Base-by-base conservation (phyloP, 306 rosid genomes). In the Prunus mume region DNA sequence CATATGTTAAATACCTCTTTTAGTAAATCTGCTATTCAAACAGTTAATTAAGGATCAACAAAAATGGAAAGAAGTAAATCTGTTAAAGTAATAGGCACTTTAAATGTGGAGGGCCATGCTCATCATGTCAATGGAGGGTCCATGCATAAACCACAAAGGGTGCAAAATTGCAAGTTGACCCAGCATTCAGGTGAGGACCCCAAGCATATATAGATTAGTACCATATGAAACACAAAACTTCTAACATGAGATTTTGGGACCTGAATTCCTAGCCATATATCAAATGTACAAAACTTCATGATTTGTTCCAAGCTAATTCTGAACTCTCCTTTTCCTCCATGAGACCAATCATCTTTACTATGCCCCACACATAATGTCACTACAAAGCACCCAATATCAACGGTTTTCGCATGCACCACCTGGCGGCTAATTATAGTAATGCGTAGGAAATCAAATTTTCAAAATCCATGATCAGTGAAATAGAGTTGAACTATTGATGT, bases 61-160 rank as follows among this genome's bases (percentile, higher is more conserved):
- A 71, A 78, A 81, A 46, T 14, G 67, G 69, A 71, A 76, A 68
- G 43, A 72, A 80, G 30, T 38, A 51, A 78, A 65, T 63, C 72
- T 67, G 58, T 68, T 69, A 83, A 81, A 76, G 83, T 76, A 79
- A 76, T 68, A 82, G 80, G 89, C 91, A 88, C 86, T 84, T 87
- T 58, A 66, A 72, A 56, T 71, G 88, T 91, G 90, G 91, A 74
- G 84, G 69, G 76, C 47, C 52, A 76, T 47, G 72, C 47, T 80
- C 86, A 82, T 77, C 81, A 84, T 80, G 78, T 86, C 81, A 84
- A 82, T 84, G 89, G 90, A 86, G 88, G 97, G 82, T 85, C 96
- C 93, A 79, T 78, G 65, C 45, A 79, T 28, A 78, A 79, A 69
- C 90, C 97, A 90, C 87, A 74, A 19, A 74, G 96, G 96, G 85